Evolutionary conservation across 768 basidiomycete species (phyloP).

Genomic region (Boletus coccyginus): DNA sequence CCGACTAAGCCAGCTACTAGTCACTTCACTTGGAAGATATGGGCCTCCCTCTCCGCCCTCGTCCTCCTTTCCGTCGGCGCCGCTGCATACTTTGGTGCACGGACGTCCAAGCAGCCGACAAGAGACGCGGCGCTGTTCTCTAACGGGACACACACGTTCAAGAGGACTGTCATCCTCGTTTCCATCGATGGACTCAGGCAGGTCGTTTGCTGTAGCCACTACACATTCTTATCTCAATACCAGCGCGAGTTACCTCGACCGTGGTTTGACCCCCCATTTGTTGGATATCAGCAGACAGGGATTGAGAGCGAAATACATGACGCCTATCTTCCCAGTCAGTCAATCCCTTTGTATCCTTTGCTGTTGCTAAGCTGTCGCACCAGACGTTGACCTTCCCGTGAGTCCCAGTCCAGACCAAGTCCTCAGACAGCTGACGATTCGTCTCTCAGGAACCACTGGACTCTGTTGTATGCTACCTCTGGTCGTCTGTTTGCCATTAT

Average conservation of each 20-base stretch:
- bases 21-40: slow-evolving; percentile 4
- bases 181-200: slow-evolving; percentile 86
- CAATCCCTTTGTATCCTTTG: slow-evolving; percentile 26
- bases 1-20: background rate
- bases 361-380: slow-evolving; percentile 2
- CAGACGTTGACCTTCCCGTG: slow-evolving; percentile 90
- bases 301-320: slow-evolving; percentile 83
- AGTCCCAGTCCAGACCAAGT: slow-evolving; percentile 31
- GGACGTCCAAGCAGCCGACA: background rate
- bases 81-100: slow-evolving; percentile 5
- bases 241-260: slow-evolving; percentile 85
- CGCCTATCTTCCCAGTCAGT: slow-evolving; percentile 82
- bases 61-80: slow-evolving; percentile 14
- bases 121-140: slow-evolving; percentile 41
- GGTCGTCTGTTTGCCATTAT: background rate
- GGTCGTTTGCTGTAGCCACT: slow-evolving; percentile 12
- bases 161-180: slow-evolving; percentile 76
- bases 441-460: slow-evolving; percentile 80
- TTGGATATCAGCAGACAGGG: slow-evolving; percentile 79
- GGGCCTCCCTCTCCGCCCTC: slow-evolving; percentile 13
- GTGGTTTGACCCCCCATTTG: slow-evolving; percentile 81
- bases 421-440: background rate
- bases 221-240: slow-evolving; percentile 2
- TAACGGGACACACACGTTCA: slow-evolving; percentile 84
- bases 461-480: slow-evolving; percentile 57